A percentile compares a stretch with the other conserved stretches of the same genome.
phyloP scores from a whole-genome alignment of 2,329 filamentous ascomycete species.

The Aspergillus proliferans region DNA sequence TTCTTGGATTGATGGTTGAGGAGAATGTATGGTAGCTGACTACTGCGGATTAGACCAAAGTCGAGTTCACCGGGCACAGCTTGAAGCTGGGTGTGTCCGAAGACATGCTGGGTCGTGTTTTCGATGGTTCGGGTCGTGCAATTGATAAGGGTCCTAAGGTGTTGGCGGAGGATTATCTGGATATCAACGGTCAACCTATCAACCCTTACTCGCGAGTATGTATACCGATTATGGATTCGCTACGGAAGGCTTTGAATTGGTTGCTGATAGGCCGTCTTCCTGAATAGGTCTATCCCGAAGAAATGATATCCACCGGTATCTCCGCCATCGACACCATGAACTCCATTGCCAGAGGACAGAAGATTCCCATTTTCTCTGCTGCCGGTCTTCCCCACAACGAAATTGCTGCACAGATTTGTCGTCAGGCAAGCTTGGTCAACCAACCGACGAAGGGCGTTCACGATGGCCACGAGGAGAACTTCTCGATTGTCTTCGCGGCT shows the following conservation, averaged over 20 bases:
- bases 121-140: constrained; percentile 93
- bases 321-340: constrained; percentile 99
- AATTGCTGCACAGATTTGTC: constrained; percentile 97
- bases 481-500: constrained; percentile 97
- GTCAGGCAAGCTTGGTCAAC: constrained; percentile 88
- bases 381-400: constrained; percentile 98
- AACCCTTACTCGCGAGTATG: constrained; percentile 91
- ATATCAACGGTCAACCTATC: constrained; percentile 98
- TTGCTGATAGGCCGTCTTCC: background rate
- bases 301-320: constrained; percentile 99
- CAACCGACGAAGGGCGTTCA: constrained; percentile 92
- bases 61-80: constrained; percentile 95
- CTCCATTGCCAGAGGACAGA: constrained; percentile 95
- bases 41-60: constrained; percentile 63
- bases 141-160: constrained; percentile 99
- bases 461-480: constrained; percentile 97
- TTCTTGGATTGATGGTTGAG: background rate
- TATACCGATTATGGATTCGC: background rate
- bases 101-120: constrained; percentile 98
- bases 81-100: constrained; percentile 98
- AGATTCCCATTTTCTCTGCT: constrained; percentile 99
- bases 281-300: constrained; percentile 85
- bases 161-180: constrained; percentile 92
- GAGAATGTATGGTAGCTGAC: constrained; percentile 15
- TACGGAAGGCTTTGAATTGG: background rate